Evolutionary conservation across 495 filamentous ascomycete species (phyloP).

Genomic region (Annulohypoxylon nitens): DNA sequence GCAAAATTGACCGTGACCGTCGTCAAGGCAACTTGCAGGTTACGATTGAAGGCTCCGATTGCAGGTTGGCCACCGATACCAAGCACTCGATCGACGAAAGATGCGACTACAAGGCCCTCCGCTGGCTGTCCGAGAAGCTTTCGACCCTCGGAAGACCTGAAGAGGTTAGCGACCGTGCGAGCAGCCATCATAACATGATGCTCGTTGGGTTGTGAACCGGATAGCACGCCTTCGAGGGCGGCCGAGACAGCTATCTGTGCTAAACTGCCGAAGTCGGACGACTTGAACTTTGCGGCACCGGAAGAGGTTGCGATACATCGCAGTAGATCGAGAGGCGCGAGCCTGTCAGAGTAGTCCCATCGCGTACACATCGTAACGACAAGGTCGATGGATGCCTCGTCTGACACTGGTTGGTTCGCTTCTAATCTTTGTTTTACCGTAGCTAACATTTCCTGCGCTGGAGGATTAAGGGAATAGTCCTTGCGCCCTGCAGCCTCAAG

Average conservation of each 20-base stretch:
- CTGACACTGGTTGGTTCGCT: conserved; percentile 52
- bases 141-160: conserved; percentile 79
- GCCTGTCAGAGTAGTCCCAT: conserved; percentile 82
- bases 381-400: conserved; percentile 64
- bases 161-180: conserved; percentile 88
- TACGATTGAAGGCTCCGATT: conserved; percentile 75
- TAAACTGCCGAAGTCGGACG: conserved; percentile 60
- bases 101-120: conserved; percentile 60
- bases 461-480: conserved; percentile 77
- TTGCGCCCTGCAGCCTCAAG: conserved; percentile 77
- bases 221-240: conserved; percentile 53
- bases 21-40: conserved; percentile 82
- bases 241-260: conserved; percentile 69
- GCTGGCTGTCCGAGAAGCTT: conserved; percentile 70
- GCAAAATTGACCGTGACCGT: conserved; percentile 90
- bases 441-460: conserved; percentile 71
- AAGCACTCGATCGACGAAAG: conserved; percentile 57
- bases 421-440: conserved; percentile 70
- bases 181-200: conserved; percentile 91
- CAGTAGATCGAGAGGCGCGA: conserved; percentile 88
- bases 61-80: conserved; percentile 63
- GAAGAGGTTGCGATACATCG: conserved; percentile 80
- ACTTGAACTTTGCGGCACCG: conserved; percentile 65
- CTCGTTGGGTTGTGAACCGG: conserved; percentile 55
- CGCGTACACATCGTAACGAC: conserved; percentile 74